These are phyloP conservation scores for Flaveria robusta DNA, from an alignment of 129 eudicot species.

Conservation along the genomic window DNA sequence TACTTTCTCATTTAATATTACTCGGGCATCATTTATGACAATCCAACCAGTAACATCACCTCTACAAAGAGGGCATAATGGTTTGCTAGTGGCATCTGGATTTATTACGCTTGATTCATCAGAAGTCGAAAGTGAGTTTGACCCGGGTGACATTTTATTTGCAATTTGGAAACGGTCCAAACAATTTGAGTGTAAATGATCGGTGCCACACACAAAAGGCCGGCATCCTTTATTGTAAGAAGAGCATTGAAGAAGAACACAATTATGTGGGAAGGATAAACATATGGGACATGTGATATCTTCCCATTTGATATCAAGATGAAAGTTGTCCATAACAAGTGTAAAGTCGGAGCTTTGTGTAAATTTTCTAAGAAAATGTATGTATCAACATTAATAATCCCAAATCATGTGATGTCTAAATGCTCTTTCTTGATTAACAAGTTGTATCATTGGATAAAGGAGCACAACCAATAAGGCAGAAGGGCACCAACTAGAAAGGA, in stretches of 20 bases:
- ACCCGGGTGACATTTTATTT: slow-evolving; percentile 47
- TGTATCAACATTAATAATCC: slow-evolving; percentile 29
- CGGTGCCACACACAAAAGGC: slow-evolving; percentile 86
- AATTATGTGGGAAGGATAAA: slow-evolving; percentile 85
- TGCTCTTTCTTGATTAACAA: background rate
- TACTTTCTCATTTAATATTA: slow-evolving; percentile 55
- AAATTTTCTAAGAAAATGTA: slow-evolving; percentile 16
- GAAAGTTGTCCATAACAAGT: slow-evolving; percentile 55
- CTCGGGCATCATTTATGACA: slow-evolving; percentile 61
- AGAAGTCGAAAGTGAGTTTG: slow-evolving; percentile 42
- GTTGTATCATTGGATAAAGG: slow-evolving; percentile 14
- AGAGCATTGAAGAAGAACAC: slow-evolving; percentile 90
- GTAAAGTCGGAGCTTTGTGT: slow-evolving; percentile 21
- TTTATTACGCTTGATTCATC: slow-evolving; percentile 25
- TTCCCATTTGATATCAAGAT: slow-evolving; percentile 70
- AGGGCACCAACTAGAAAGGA: slow-evolving; percentile 20
- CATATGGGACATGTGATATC: slow-evolving; percentile 88
- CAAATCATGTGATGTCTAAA: slow-evolving; percentile 29
- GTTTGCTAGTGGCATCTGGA: slow-evolving; percentile 43
- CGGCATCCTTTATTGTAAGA: slow-evolving; percentile 94
- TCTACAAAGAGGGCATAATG: slow-evolving; percentile 88
- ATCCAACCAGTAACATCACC: slow-evolving; percentile 94
- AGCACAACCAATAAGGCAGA: slow-evolving; percentile 13
- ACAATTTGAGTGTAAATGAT: slow-evolving; percentile 90
- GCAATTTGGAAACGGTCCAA: slow-evolving; percentile 83